phyloP scores from a whole-genome alignment of 2,329 filamentous ascomycete genomes.

The Pseudocercospora vitis region DNA sequence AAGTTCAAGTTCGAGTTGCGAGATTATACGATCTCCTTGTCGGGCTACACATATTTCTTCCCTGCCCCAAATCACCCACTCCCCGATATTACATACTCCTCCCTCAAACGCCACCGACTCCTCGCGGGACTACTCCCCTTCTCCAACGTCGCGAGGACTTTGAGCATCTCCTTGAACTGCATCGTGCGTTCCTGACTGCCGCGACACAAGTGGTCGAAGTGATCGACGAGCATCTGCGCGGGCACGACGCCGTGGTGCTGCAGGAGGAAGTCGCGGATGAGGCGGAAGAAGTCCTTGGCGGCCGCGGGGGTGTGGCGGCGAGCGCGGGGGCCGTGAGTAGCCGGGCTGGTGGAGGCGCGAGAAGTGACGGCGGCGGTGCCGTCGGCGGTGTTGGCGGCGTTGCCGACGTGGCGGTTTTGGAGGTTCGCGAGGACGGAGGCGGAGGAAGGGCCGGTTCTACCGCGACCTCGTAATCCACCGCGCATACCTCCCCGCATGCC shows the following conservation, averaged over 20 bases:
- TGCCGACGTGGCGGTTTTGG: constrained; percentile 42
- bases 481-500: constrained; percentile 36
- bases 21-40: too few relatives aligned
- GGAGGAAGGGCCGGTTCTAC: constrained; percentile 43
- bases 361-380: constrained; percentile 33
- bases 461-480: constrained; percentile 31
- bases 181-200: constrained; percentile 65
- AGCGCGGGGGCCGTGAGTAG: constrained; percentile 28
- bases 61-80: too few relatives aligned
- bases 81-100: too few relatives aligned
- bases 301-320: constrained; percentile 24
- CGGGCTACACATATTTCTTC: not conserved
- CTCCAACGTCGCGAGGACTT: constrained; percentile 71
- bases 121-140: constrained; percentile 50
- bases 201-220: constrained; percentile 79
- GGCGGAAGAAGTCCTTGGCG: constrained; percentile 47
- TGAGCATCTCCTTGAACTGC: constrained; percentile 80
- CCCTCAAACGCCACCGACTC: constrained; percentile 59
- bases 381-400: constrained; percentile 28
- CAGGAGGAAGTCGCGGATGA: constrained; percentile 75
- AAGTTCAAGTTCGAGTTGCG: too few relatives aligned
- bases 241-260: constrained; percentile 75
- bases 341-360: too few relatives aligned
- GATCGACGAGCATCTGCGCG: constrained; percentile 82
- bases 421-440: constrained; percentile 47